These are phyloP conservation scores for Suhomyces terraborum DNA, from an alignment of 1,139 yeast species.

Conservation along the genomic window DNA sequence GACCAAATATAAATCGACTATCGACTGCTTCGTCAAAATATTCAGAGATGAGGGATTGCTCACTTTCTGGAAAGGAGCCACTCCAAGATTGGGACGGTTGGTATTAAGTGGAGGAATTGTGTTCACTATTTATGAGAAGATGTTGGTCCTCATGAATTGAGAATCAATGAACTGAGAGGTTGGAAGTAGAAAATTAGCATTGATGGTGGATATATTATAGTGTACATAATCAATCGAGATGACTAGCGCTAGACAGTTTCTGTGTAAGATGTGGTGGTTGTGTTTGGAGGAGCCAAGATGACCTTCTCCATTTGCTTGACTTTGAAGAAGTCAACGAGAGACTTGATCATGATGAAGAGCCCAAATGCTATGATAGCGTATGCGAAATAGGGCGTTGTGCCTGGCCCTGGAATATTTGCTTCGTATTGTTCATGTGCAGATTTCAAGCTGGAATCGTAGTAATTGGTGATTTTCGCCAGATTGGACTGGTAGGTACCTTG, in stretches of 20 bases:
- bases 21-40: constrained; percentile 78
- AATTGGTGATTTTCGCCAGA: background rate
- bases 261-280: constrained; percentile 10
- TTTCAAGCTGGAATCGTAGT: constrained; percentile 28
- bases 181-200: too few relatives aligned
- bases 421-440: constrained; percentile 21
- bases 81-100: constrained; percentile 91
- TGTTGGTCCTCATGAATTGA: constrained; percentile 59
- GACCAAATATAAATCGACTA: constrained; percentile 67
- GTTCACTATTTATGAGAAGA: constrained; percentile 90
- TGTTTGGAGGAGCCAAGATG: constrained; percentile 51
- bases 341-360: constrained; percentile 60
- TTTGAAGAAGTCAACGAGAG: constrained; percentile 67
- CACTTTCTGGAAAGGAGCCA: constrained; percentile 98
- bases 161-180: too few relatives aligned
- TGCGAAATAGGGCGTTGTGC: constrained; percentile 50
- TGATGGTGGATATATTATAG: background rate
- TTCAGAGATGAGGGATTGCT: constrained; percentile 87
- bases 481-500: constrained; percentile 47
- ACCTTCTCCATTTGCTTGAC: constrained; percentile 77
- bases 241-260: background rate
- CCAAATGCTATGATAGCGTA: constrained; percentile 70
- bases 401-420: constrained; percentile 12
- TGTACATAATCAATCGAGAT: background rate
- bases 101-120: constrained; percentile 95